phyloP scores from a whole-genome alignment of 73 alveolate genomes.

The Paramecium octaurelia region DNA sequence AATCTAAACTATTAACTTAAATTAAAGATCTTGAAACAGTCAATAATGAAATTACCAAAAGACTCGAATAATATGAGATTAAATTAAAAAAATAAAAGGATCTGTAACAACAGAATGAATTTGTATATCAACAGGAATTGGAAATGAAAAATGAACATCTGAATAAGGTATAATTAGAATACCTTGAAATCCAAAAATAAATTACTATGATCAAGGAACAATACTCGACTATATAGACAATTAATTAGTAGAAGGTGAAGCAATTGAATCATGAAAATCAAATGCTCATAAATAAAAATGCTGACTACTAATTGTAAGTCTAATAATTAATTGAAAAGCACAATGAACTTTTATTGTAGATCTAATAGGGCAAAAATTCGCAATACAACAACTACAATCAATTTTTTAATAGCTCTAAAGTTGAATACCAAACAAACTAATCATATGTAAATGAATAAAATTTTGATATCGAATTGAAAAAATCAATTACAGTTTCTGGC shows the following conservation, averaged over 20 bases:
- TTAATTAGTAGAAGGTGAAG: not conserved
- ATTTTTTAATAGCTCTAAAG: not conserved
- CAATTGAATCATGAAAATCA: not conserved
- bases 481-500: not conserved
- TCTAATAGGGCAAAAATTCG: not conserved
- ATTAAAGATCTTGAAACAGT: slow-evolving; percentile 28
- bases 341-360: not conserved
- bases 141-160: not conserved
- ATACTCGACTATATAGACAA: not conserved
- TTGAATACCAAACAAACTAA: not conserved
- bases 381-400: not conserved
- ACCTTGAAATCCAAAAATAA: not conserved
- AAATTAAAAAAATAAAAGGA: not conserved
- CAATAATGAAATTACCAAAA: slow-evolving; percentile 2
- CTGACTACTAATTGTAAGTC: not conserved
- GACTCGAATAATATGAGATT: not conserved
- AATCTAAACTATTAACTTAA: not conserved
- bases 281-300: not conserved
- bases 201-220: not conserved
- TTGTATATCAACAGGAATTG: not conserved
- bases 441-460: slow-evolving; percentile 14
- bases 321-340: not conserved
- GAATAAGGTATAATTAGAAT: not conserved
- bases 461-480: slow-evolving; percentile 22
- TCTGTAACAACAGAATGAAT: not conserved